phyloP scores from a whole-genome alignment of 1,139 yeast species.

The Lodderomyces metapsilosis region DNA sequence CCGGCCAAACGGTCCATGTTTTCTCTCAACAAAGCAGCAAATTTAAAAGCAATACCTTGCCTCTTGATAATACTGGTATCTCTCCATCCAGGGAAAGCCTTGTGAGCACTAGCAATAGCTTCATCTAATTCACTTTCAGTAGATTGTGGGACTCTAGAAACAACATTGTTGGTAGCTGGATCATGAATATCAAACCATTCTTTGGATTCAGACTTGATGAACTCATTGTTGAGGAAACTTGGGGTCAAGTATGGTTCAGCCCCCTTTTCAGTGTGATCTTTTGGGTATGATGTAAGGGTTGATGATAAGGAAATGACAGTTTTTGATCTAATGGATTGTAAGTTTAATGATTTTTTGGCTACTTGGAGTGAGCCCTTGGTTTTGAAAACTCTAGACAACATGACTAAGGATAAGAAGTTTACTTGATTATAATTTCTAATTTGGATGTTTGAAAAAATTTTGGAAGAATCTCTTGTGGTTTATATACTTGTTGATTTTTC shows the following conservation, averaged over 20 bases:
- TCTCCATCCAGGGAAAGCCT: conserved; percentile 61
- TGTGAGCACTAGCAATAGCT: conserved; percentile 65
- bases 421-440: too few relatives aligned
- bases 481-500: too few relatives aligned
- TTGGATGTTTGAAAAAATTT: too few relatives aligned
- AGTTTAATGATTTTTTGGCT: conserved; percentile 8
- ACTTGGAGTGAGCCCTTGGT: conserved; percentile 4
- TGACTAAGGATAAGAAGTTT: not conserved
- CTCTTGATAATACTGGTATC: conserved; percentile 62
- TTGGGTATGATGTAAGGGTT: conserved; percentile 41
- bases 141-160: conserved; percentile 70
- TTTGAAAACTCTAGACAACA: conserved; percentile 16
- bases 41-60: conserved; percentile 74
- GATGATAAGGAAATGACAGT: conserved; percentile 29
- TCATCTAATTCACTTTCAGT: conserved; percentile 64
- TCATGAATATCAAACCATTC: conserved; percentile 74
- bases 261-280: conserved; percentile 38
- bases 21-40: conserved; percentile 62
- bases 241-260: conserved; percentile 54
- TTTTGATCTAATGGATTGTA: conserved; percentile 17
- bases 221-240: conserved; percentile 57
- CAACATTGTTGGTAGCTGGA: conserved; percentile 71
- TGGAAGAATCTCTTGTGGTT: too few relatives aligned
- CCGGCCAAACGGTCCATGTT: conserved; percentile 74
- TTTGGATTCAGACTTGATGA: conserved; percentile 52